Percentiles rank a stretch among this genome's conserved stretches.
These are phyloP conservation scores for Venturiaceae sp. DNA, from an alignment of 2,329 filamentous ascomycete genomes.

Conservation along the genomic window DNA sequence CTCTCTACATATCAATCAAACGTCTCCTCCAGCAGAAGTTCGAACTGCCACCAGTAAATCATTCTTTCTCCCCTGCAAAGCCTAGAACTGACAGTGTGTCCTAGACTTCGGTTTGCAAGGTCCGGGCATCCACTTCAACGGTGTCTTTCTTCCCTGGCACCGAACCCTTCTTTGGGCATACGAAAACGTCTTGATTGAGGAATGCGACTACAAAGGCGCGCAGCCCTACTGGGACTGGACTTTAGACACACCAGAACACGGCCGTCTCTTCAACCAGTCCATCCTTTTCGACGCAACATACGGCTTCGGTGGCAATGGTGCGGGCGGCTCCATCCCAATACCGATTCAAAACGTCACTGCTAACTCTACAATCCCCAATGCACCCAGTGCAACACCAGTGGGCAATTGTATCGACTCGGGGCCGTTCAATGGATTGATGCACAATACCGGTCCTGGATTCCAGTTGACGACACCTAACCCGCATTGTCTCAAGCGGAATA, in stretches of 20 bases:
- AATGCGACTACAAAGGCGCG: constrained; percentile 32
- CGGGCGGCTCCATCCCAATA: not conserved
- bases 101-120: not conserved
- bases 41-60: not conserved
- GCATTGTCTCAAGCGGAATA: not conserved
- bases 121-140: constrained; percentile 5
- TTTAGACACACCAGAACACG: constrained; percentile 12
- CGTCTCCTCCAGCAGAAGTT: not conserved
- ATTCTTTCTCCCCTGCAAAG: not conserved
- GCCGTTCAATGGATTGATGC: not conserved
- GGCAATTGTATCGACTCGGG: not conserved
- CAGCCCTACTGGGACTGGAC: constrained; percentile 19
- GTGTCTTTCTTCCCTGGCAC: constrained; percentile 4
- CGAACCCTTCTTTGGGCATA: constrained; percentile 32
- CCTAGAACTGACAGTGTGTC: not conserved
- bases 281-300: constrained; percentile 21
- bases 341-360: constrained; percentile 7
- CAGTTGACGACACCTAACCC: not conserved
- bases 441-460: not conserved
- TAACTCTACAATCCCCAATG: not conserved
- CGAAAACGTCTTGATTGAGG: constrained; percentile 29
- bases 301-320: constrained; percentile 24
- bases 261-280: constrained; percentile 12
- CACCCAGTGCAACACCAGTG: not conserved
- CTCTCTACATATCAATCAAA: constrained; percentile 1